Percentiles rank a stretch among this genome's conserved stretches.
These are phyloP conservation scores for Alternaria consortialis DNA, from an alignment of 2,329 filamentous ascomycete genomes.

Conservation along the genomic window DNA sequence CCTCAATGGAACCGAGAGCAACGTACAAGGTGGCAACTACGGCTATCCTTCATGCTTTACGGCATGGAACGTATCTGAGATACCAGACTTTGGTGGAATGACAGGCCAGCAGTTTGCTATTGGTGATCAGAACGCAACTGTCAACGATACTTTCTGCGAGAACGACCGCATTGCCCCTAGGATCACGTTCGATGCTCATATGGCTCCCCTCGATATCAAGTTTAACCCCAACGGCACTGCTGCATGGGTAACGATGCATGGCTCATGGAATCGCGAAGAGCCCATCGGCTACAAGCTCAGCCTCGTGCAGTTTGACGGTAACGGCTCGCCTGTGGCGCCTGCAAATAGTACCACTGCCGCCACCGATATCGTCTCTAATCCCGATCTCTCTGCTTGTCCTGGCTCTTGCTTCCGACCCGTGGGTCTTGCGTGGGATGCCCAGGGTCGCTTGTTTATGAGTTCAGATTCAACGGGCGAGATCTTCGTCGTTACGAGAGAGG, in stretches of 20 bases:
- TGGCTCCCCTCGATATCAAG: slow-evolving; percentile 75
- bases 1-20: slow-evolving; percentile 60
- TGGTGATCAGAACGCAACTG: slow-evolving; percentile 53
- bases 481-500: slow-evolving; percentile 58
- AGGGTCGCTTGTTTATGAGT: slow-evolving; percentile 68
- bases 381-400: slow-evolving; percentile 63
- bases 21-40: slow-evolving; percentile 64
- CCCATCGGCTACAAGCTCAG: slow-evolving; percentile 63
- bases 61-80: slow-evolving; percentile 66
- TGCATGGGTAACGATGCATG: slow-evolving; percentile 76
- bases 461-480: slow-evolving; percentile 73
- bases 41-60: slow-evolving; percentile 77
- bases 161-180: slow-evolving; percentile 55
- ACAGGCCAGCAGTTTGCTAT: slow-evolving; percentile 63
- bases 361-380: slow-evolving; percentile 65
- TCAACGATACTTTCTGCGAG: slow-evolving; percentile 59
- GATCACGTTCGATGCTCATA: slow-evolving; percentile 72
- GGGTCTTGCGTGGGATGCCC: slow-evolving; percentile 61
- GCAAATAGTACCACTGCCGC: slow-evolving; percentile 60
- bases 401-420: slow-evolving; percentile 69
- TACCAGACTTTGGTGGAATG: slow-evolving; percentile 58
- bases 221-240: slow-evolving; percentile 67
- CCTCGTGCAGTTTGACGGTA: slow-evolving; percentile 55
- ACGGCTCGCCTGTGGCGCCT: slow-evolving; percentile 56
- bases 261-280: slow-evolving; percentile 67